phyloP scores from a whole-genome alignment of 139 green algal genomes.

The Volvox reticuliferus region DNA sequence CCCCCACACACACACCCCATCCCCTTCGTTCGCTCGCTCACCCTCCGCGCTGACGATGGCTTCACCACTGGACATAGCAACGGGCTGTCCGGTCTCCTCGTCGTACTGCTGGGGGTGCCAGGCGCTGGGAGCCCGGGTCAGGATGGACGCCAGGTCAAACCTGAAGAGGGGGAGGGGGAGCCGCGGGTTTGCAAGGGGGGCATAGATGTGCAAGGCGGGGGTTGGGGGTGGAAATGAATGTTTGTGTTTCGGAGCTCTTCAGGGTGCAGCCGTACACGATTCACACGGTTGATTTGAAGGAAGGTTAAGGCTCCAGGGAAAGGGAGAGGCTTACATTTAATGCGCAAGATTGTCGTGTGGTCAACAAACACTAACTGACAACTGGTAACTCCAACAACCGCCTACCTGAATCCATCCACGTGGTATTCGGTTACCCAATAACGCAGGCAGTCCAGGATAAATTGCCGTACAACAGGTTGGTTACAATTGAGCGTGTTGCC shows the following conservation, averaged over 20 bases:
- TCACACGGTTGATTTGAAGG: no score
- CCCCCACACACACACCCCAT: no score
- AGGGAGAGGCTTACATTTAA: no score
- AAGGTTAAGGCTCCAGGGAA: no score
- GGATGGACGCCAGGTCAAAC: slow-evolving; percentile 98
- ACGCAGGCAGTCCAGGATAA: slow-evolving; percentile 96
- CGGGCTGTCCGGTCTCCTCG: slow-evolving; percentile 25
- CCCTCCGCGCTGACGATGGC: slow-evolving; percentile 12
- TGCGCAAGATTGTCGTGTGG: no score
- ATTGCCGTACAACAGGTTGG: slow-evolving; percentile 90
- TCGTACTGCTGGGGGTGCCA: slow-evolving; percentile 76
- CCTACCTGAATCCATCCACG: slow-evolving; percentile 89
- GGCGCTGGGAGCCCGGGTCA: slow-evolving; percentile 89
- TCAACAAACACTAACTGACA: background rate
- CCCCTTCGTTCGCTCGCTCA: background rate
- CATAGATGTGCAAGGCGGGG: background rate
- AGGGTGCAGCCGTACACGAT: no score
- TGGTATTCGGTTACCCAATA: slow-evolving; percentile 96
- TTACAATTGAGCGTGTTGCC: slow-evolving; percentile 99
- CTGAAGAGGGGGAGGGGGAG: slow-evolving; percentile 61
- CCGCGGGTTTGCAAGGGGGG: background rate
- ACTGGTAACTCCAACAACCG: background rate
- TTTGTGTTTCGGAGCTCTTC: no score
- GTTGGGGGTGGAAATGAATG: background rate
- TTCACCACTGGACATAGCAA: slow-evolving; percentile 31